phyloP scores from a whole-genome alignment of 139 green algal species.

The Edaphochlamys debaryana region DNA sequence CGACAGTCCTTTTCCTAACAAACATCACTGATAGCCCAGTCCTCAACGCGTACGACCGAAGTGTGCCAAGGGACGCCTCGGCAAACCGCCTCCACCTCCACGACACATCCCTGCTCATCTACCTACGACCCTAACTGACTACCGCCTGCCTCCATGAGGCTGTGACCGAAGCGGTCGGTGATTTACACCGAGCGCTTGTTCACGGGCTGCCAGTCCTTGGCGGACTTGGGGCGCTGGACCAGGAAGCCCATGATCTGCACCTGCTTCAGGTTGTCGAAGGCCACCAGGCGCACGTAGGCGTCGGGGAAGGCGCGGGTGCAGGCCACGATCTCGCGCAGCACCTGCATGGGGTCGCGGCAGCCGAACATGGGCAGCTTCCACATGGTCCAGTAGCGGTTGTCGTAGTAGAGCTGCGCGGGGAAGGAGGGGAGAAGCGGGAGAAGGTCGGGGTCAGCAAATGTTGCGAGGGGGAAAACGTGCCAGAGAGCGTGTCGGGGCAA shows the following conservation, averaged over 20 bases:
- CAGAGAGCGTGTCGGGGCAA: not conserved
- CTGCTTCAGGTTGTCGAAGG: slow-evolving; percentile 82
- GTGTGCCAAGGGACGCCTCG: no score
- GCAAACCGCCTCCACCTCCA: no score
- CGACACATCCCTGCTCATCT: no score
- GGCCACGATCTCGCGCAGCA: slow-evolving; percentile 90
- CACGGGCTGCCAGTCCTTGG: slow-evolving; percentile 55
- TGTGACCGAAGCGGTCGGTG: no score
- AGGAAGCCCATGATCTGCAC: slow-evolving; percentile 76
- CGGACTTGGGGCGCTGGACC: slow-evolving; percentile 63
- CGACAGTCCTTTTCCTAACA: no score
- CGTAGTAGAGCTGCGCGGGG: slow-evolving; percentile 79
- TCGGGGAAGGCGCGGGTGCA: slow-evolving; percentile 92
- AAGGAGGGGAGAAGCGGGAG: not conserved
- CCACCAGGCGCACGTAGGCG: slow-evolving; percentile 92
- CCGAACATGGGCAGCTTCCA: slow-evolving; percentile 99
- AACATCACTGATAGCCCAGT: no score
- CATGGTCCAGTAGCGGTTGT: slow-evolving; percentile 99
- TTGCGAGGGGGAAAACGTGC: no score
- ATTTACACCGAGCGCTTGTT: slow-evolving; percentile 55
- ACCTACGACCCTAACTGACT: no score
- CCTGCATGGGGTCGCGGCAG: slow-evolving; percentile 92
- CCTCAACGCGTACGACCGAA: no score
- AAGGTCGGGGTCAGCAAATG: no score
- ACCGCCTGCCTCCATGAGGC: no score